Conservation (phyloP, 1,284 basidiomycete species). For the Moesziomyces parantarcticus region DNA sequence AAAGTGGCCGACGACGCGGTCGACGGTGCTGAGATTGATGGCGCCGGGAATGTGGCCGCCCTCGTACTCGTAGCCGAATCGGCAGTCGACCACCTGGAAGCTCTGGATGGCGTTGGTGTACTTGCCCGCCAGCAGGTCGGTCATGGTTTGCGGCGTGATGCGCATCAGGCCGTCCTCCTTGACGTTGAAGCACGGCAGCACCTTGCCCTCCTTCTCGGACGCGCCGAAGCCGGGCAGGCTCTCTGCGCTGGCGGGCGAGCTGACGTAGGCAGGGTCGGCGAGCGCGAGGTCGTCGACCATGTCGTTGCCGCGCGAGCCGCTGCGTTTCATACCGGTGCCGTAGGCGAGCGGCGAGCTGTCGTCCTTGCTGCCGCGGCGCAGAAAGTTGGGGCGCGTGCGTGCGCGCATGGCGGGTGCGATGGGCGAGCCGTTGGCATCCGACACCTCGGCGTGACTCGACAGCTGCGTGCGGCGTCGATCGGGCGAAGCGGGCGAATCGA, state of each 20-base stretch:
- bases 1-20: constrained; percentile 82
- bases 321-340: constrained; percentile 52
- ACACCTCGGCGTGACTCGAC: constrained; percentile 26
- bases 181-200: constrained; percentile 91
- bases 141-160: constrained; percentile 77
- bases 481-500: constrained; percentile 31
- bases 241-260: constrained; percentile 40
- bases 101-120: constrained; percentile 56
- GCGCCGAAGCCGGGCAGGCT: constrained; percentile 61
- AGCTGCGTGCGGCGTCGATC: constrained; percentile 28
- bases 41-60: constrained; percentile 94
- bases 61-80: constrained; percentile 95
- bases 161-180: constrained; percentile 95
- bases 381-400: constrained; percentile 27
- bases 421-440: constrained; percentile 54
- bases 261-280: constrained; percentile 17
- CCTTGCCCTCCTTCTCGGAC: constrained; percentile 77
- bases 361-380: constrained; percentile 56
- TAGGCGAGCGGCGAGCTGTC: constrained; percentile 60
- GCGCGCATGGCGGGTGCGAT: constrained; percentile 37
- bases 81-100: constrained; percentile 84
- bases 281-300: constrained; percentile 45
- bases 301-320: constrained; percentile 34
- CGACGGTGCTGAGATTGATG: constrained; percentile 87
- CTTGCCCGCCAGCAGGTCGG: constrained; percentile 56